Conservation (phyloP, 2,329 filamentous ascomycete genomes). For the Xylaria multiplex region DNA sequence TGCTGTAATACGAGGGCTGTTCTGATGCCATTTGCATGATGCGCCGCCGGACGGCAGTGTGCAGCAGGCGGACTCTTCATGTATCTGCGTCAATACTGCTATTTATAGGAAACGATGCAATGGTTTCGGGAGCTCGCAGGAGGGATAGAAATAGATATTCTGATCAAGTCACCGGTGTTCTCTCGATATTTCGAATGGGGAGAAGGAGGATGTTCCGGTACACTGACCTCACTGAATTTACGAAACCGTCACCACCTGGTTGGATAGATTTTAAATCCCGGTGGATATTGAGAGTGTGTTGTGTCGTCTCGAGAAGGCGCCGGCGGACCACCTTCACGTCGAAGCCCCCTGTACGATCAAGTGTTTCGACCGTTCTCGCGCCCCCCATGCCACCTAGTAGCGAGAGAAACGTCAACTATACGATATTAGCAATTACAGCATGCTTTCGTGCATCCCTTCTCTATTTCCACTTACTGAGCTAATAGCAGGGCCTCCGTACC, state of each 20-base stretch:
- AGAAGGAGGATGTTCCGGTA: no score
- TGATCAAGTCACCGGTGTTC: no score
- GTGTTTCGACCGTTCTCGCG: slow-evolving; percentile 77
- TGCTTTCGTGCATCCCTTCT: background rate
- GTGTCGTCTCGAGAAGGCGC: slow-evolving; percentile 74
- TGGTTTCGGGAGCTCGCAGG: background rate
- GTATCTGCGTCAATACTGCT: background rate
- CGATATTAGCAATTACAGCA: slow-evolving; percentile 2
- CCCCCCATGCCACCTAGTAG: slow-evolving; percentile 75
- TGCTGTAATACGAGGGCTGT: slow-evolving; percentile 70
- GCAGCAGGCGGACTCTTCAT: slow-evolving; percentile 70
- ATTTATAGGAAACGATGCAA: background rate
- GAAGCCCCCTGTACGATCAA: slow-evolving; percentile 80
- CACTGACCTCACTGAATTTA: slow-evolving; percentile 63
- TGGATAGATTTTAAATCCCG: slow-evolving; percentile 71
- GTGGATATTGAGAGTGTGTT: slow-evolving; percentile 79
- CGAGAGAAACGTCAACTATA: slow-evolving; percentile 66
- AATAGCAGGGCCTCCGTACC: slow-evolving; percentile 74
- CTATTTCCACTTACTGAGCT: slow-evolving; percentile 60
- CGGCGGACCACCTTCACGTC: slow-evolving; percentile 72
- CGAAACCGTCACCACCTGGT: slow-evolving; percentile 73
- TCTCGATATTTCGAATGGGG: background rate
- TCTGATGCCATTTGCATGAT: slow-evolving; percentile 69
- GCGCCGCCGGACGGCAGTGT: slow-evolving; percentile 72
- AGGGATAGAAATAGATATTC: no score